Evolutionary conservation across 805 yeast species (phyloP).

Genomic region (Myxozyma neglecta): DNA sequence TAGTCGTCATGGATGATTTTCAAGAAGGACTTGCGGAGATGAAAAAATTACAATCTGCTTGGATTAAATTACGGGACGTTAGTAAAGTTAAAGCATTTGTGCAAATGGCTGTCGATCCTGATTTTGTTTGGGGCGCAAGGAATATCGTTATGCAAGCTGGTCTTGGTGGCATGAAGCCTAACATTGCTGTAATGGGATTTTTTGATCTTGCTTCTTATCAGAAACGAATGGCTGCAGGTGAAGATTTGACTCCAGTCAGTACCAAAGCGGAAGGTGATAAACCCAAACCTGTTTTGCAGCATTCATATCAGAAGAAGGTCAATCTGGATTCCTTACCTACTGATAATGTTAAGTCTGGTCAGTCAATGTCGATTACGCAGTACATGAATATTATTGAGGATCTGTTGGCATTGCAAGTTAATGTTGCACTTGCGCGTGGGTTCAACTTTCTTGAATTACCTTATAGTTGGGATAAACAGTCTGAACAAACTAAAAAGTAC

Average conservation of each 20-base stretch:
- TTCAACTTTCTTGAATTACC: slow-evolving; percentile 73
- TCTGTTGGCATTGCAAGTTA: slow-evolving; percentile 79
- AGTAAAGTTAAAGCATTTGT: slow-evolving; percentile 87
- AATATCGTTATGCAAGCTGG: slow-evolving; percentile 92
- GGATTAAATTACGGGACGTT: slow-evolving; percentile 79
- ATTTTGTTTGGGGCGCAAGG: slow-evolving; percentile 91
- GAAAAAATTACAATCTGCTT: slow-evolving; percentile 69
- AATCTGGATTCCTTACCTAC: slow-evolving; percentile 64
- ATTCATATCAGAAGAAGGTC: slow-evolving; percentile 29
- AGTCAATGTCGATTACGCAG: slow-evolving; percentile 65
- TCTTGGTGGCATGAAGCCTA: slow-evolving; percentile 97
- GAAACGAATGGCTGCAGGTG: slow-evolving; percentile 7
- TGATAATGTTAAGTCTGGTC: slow-evolving; percentile 70
- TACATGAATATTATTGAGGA: slow-evolving; percentile 96
- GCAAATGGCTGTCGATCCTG: slow-evolving; percentile 84
- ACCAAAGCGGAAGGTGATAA: slow-evolving; percentile 16
- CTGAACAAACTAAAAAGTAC: slow-evolving; percentile 43
- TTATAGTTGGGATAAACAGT: slow-evolving; percentile 30
- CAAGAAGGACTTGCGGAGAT: slow-evolving; percentile 68
- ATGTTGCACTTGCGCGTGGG: slow-evolving; percentile 92
- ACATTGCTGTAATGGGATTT: slow-evolving; percentile 88
- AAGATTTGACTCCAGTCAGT: slow-evolving; percentile 4
- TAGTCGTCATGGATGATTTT: slow-evolving; percentile 64
- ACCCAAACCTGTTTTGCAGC: slow-evolving; percentile 12
- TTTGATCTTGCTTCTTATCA: slow-evolving; percentile 49